Percentiles rank a stretch among this genome's conserved stretches.
phyloP scores from a whole-genome alignment of 768 basidiomycete genomes.

The Candolleomyces aberdarensis region DNA sequence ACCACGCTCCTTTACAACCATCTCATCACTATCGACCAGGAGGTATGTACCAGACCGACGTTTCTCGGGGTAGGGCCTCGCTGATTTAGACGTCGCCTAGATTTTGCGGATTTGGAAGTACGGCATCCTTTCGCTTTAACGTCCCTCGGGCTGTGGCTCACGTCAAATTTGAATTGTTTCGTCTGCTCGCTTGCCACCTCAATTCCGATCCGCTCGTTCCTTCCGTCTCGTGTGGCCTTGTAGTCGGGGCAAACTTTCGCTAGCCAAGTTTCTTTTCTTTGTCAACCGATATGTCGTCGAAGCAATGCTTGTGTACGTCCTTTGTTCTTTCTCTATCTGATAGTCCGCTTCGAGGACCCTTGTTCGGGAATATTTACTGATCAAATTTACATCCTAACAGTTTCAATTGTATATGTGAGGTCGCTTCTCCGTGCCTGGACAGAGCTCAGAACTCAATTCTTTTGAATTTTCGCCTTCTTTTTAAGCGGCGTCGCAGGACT shows the following conservation, averaged over 20 bases:
- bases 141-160: not conserved
- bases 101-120: no score
- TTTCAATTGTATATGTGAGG: conserved; percentile 27
- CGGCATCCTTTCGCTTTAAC: no score
- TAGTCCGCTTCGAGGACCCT: not conserved
- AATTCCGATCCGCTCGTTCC: not conserved
- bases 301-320: conserved; percentile 23
- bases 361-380: not conserved
- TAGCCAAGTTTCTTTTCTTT: conserved; percentile 24
- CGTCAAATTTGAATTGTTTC: not conserved
- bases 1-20: conserved; percentile 24
- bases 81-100: not conserved
- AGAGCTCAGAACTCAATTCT: conserved; percentile 19
- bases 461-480: conserved; percentile 8
- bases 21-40: conserved; percentile 20
- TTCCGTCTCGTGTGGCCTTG: not conserved
- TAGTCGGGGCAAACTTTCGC: conserved; percentile 15
- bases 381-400: conserved; percentile 7
- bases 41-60: conserved; percentile 13
- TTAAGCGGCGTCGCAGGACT: no score
- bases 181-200: not conserved
- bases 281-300: conserved; percentile 26
- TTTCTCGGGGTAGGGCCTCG: not conserved
- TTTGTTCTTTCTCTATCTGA: not conserved
- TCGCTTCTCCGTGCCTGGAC: not conserved